Conservation (phyloP, 768 basidiomycete species). For the Glaciozyma antarctica region DNA sequence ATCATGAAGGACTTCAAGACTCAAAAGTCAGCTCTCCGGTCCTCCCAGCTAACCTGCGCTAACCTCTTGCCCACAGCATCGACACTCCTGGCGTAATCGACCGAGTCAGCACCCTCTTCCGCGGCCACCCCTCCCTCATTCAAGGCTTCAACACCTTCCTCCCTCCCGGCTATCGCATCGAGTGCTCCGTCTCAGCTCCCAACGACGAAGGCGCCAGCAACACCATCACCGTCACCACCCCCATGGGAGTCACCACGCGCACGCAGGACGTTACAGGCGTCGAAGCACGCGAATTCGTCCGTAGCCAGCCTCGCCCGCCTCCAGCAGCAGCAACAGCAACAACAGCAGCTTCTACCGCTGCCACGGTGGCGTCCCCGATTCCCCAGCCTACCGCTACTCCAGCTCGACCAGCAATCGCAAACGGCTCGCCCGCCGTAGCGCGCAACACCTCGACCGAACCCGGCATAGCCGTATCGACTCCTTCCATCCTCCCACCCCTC, state of each 20-base stretch:
- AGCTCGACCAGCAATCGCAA: too few species aligned
- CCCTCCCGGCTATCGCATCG: slow-evolving; percentile 86
- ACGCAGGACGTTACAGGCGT: slow-evolving; percentile 25
- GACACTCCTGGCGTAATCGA: slow-evolving; percentile 96
- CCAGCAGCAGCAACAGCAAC: background rate
- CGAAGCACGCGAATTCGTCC: slow-evolving; percentile 13
- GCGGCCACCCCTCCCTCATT: slow-evolving; percentile 78
- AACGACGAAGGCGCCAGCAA: slow-evolving; percentile 18
- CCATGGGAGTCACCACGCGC: slow-evolving; percentile 37
- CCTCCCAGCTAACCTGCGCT: background rate
- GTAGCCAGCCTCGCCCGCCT: slow-evolving; percentile 2
- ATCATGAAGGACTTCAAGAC: slow-evolving; percentile 99
- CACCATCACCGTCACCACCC: slow-evolving; percentile 41
- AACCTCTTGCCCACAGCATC: slow-evolving; percentile 51
- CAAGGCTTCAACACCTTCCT: slow-evolving; percentile 98
- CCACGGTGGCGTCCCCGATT: background rate
- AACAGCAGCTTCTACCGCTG: background rate
- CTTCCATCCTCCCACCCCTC: too few species aligned
- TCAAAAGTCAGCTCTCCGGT: slow-evolving; percentile 44
- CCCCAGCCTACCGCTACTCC: too few species aligned
- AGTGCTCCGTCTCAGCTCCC: slow-evolving; percentile 41
- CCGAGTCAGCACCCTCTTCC: slow-evolving; percentile 85
- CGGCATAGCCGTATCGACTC: too few species aligned
- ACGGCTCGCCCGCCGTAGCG: too few species aligned
- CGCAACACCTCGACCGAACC: too few species aligned